Base-by-base conservation (phyloP, 2,329 filamentous ascomycete species). In the Nemania sp. region DNA sequence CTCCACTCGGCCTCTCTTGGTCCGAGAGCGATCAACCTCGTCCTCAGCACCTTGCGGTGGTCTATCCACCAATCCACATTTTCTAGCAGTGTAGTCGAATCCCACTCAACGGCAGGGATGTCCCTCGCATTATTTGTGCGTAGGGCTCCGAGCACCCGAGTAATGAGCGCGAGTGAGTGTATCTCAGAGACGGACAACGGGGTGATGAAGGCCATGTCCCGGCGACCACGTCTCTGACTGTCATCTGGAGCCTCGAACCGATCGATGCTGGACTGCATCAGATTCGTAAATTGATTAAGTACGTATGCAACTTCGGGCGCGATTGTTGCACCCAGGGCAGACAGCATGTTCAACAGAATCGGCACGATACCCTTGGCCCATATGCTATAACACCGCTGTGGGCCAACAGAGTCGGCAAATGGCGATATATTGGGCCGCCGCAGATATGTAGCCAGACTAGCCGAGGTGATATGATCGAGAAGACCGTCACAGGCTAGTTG, bases 331-430 rank as follows among this genome's bases (percentile, higher is more conserved):
- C 92, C 92, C 17, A 99, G 86, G 11, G 90, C 87, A 60, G 89
- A 87, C 18, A 99, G 83, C 29, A 99, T 81, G 74, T 98, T 98
- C 46, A 99, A 83, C 62, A 94, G 89, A 17, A 99, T 79, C 0
- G 95, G 95, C 3, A 99, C 81, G 59, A 98, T 84, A 1, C 92
- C 95, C 67, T 91, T 90, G 18, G 87, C 87, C 95, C 95, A 99
- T 70, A 98, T 93, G 54, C 85, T 84, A 78, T 96, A 96, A 71
- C 96, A 87, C 25, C 94, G 87, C 63, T 87, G 85, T 0, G 84
- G 78, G 1, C 88, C 82, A 3, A 86, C 81, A 13, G 85, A 85
- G 5, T 90, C 84, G 46, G 95, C 90, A 65, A 96, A 92, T 0
- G 93, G 92, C 2, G 90, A 90, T 59, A 92, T 88, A 49, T 83